Evolutionary conservation across 2,329 filamentous ascomycete genomes (phyloP), one percentile per base, ranked within the genome.

Genomic region (Calonectria crousiana): DNA sequence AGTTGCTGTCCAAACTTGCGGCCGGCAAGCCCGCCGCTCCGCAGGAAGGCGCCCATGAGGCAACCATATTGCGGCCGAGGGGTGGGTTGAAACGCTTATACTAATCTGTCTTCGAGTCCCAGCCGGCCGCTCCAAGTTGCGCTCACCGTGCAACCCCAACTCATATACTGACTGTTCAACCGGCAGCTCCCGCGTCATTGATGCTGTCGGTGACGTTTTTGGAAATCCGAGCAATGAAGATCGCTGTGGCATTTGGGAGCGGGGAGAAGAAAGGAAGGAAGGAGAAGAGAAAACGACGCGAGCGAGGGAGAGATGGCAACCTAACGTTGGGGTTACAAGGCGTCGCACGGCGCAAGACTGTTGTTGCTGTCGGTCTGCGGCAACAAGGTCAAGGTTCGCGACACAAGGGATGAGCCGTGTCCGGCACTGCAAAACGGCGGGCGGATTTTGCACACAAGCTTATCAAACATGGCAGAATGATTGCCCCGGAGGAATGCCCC

Each of bases 81-180:
- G 68, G 47, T 38, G 58, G 58, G 68, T 70, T 70, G 68, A 70
- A 70, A 44, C 38, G 38, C 38, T 41, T 41, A 23, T 62, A 38
- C 32, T 28, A 41, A 41, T 62, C 36, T 23, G 28, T 56, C 28
- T 53, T 13, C 18, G n/a, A 4, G 28, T n/a, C 52, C 52, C 41
- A 23, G 23, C 14, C 56, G n/a, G n/a, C 56, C n/a, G 23, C 34
- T 62, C 6, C 44, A 16, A 62, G 56, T 62, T 38, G 56, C 34
- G 34, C 34, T 41, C 56, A 38, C 56, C 56, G 34, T 62, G 34
- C 34, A 62, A 62, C 60, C 60, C 60, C 26, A 49, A n/a, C 18
- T 14, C 60, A 49, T 49, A 62, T 28, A 62, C 34, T 41, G 56
- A 34, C 26, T 14, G 32, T 65, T 65, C 41, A 32, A 34, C 41